phyloP scores from a whole-genome alignment of 192 early-diverging fungal species.

The Gaertneriomyces semiglobifer region DNA sequence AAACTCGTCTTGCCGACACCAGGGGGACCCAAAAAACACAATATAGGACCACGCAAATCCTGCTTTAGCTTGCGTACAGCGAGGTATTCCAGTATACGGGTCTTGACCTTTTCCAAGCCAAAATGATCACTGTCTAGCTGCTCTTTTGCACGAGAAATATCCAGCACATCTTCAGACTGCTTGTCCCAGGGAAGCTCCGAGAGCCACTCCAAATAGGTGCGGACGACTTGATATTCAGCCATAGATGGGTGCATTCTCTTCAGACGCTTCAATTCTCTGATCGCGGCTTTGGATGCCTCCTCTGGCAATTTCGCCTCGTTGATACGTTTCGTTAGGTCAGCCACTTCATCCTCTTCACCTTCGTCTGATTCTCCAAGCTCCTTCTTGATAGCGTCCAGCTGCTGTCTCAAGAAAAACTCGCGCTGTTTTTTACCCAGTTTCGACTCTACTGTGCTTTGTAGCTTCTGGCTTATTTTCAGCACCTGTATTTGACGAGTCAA shows the following conservation, averaged over 20 bases:
- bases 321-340: conserved; percentile 53
- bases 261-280: conserved; percentile 64
- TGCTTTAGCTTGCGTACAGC: conserved; percentile 76
- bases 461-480: conserved; percentile 73
- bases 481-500: conserved; percentile 74
- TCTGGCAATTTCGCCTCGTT: conserved; percentile 57
- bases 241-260: conserved; percentile 68
- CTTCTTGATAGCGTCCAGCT: conserved; percentile 77
- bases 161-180: conserved; percentile 56
- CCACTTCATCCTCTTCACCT: conserved; percentile 65
- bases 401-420: conserved; percentile 74
- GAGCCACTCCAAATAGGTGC: conserved; percentile 76
- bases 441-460: conserved; percentile 67
- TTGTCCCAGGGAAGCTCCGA: conserved; percentile 74
- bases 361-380: conserved; percentile 71
- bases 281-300: conserved; percentile 55
- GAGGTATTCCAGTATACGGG: conserved; percentile 76
- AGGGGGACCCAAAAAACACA: conserved; percentile 53
- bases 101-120: conserved; percentile 78
- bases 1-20: conserved; percentile 80
- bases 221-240: conserved; percentile 72
- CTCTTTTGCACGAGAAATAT: conserved; percentile 60
- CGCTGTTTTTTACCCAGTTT: conserved; percentile 76
- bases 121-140: conserved; percentile 79
- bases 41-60: conserved; percentile 71